Evolutionary conservation across 2,329 filamentous ascomycete genomes (phyloP).

Genomic region (Curvularia lunata): DNA sequence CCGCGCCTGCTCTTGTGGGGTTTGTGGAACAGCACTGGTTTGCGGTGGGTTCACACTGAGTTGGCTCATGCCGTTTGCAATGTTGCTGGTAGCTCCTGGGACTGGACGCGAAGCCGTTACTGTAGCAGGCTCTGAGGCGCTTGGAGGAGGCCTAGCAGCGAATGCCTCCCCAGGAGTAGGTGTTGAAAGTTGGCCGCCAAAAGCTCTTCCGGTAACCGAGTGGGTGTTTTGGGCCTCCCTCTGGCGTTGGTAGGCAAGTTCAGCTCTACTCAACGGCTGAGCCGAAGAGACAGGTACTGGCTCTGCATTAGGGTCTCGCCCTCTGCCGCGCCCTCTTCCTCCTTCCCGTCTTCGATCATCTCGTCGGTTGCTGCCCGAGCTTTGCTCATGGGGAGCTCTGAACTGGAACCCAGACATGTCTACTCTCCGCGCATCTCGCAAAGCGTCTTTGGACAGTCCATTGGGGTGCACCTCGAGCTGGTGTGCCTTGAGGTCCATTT

Average conservation of each 20-base stretch:
- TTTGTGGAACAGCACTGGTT: constrained; percentile 43
- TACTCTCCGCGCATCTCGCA: constrained; percentile 82
- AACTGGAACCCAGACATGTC: constrained; percentile 88
- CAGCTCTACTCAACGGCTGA: constrained; percentile 81
- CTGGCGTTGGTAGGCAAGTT: constrained; percentile 89
- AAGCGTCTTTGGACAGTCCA: constrained; percentile 79
- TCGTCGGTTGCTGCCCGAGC: constrained; percentile 50
- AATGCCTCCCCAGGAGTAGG: constrained; percentile 51
- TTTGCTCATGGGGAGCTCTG: constrained; percentile 70
- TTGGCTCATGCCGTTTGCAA: constrained; percentile 29
- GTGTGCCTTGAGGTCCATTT: constrained; percentile 94
- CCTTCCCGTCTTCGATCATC: constrained; percentile 51
- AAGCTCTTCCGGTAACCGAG: constrained; percentile 77
- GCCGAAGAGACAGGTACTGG: constrained; percentile 76
- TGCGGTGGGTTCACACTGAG: constrained; percentile 44
- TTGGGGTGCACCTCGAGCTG: constrained; percentile 83
- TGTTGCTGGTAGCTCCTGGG: constrained; percentile 20
- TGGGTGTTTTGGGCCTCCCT: constrained; percentile 90
- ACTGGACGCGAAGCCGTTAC: constrained; percentile 49
- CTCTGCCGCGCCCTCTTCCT: constrained; percentile 65
- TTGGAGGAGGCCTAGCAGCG: constrained; percentile 56
- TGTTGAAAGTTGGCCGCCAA: constrained; percentile 81
- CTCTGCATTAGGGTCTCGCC: constrained; percentile 87
- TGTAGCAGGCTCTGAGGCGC: constrained; percentile 45
- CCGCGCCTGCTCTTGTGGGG: constrained; percentile 81